phyloP scores from a whole-genome alignment of 2,329 filamentous ascomycete genomes.

The Aureobasidium namibiae region DNA sequence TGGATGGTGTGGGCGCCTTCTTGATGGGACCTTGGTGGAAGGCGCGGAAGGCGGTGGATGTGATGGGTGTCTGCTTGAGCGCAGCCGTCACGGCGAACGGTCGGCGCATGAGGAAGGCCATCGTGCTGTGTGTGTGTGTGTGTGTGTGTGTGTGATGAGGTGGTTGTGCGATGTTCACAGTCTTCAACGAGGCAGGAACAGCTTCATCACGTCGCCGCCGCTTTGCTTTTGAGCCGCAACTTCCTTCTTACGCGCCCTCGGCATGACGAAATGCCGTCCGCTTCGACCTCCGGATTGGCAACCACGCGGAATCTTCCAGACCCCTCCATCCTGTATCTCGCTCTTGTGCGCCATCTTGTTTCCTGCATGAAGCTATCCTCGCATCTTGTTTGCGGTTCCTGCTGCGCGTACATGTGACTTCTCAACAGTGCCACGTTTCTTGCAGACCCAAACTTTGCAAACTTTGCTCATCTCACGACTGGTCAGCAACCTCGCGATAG shows the following conservation, averaged over 20 bases:
- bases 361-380: neutral
- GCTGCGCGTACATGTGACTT: neutral
- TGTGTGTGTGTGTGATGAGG: neutral
- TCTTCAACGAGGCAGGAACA: neutral
- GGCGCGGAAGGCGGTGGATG: conserved; percentile 47
- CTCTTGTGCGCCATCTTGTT: neutral
- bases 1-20: conserved; percentile 12
- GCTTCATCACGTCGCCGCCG: neutral
- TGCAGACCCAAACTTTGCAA: neutral
- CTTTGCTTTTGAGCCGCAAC: neutral
- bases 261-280: conserved; percentile 4
- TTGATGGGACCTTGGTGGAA: conserved; percentile 49
- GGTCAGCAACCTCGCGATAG: neutral
- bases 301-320: conserved; percentile 6
- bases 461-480: neutral
- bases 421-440: neutral
- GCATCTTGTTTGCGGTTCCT: neutral
- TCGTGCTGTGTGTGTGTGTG: conserved; percentile 29
- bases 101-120: conserved; percentile 58
- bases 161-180: neutral
- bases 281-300: neutral
- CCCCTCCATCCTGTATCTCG: neutral
- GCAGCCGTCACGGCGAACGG: conserved; percentile 55
- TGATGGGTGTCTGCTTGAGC: conserved; percentile 45
- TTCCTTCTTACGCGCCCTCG: neutral